A percentile compares a stretch with the other conserved stretches of the same genome.
phyloP scores from a whole-genome alignment of 441 rosid genomes.

The Biscutella auriculata region DNA sequence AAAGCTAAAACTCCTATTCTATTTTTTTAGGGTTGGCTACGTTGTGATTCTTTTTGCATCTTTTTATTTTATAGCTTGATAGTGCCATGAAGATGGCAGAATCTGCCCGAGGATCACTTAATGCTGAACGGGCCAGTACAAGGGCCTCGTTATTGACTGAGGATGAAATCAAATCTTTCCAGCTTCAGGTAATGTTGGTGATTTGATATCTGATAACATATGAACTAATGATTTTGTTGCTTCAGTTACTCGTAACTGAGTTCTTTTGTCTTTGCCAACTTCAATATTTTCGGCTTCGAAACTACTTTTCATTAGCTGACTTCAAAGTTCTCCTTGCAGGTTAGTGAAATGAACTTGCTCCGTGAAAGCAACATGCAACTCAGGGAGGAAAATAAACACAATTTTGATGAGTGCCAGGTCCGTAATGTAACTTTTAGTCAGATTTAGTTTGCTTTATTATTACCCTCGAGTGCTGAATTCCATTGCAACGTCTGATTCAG shows the following conservation, averaged over 20 bases:
- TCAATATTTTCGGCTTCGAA: not conserved
- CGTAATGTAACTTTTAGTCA: constrained; percentile 1
- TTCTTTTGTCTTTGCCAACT: not conserved
- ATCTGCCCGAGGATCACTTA: constrained; percentile 55
- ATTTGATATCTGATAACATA: not conserved
- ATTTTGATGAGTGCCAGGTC: constrained; percentile 96
- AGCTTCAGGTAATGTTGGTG: constrained; percentile 56
- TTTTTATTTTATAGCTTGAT: constrained; percentile 53
- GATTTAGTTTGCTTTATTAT: not conserved
- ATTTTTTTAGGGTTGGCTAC: not conserved
- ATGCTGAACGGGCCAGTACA: constrained; percentile 69
- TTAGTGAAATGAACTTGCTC: constrained; percentile 80
- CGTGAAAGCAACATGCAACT: constrained; percentile 96
- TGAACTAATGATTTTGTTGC: constrained; percentile 1
- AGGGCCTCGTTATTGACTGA: constrained; percentile 70
- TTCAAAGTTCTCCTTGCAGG: constrained; percentile 33
- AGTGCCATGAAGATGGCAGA: constrained; percentile 77
- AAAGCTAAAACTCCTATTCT: not conserved
- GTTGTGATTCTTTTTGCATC: not conserved
- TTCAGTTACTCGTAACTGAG: not conserved
- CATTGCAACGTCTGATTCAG: not conserved
- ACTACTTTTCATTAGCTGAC: constrained; percentile 2
- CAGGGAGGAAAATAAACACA: constrained; percentile 94
- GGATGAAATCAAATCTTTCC: constrained; percentile 81
- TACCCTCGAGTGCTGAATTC: not conserved